Conservation (phyloP, 176 grass and related monocot species). For the Aegilops sharonensis region DNA sequence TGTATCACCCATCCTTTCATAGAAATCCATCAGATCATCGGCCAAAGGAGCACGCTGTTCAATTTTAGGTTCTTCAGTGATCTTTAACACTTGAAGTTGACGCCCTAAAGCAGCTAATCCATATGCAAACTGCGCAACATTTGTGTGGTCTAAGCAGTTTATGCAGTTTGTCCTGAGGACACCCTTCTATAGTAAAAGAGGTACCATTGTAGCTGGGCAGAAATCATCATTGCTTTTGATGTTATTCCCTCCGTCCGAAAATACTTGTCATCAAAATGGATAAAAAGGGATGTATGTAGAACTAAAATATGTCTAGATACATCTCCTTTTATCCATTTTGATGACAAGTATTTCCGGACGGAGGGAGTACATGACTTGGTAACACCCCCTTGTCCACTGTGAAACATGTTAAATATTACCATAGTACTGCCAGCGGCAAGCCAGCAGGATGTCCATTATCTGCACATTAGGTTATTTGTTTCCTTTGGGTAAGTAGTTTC, state of each 20-base stretch:
- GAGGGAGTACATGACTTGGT: background rate
- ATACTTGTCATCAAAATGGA: too few relatives aligned
- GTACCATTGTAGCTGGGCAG: conserved; percentile 20
- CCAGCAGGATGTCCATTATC: background rate
- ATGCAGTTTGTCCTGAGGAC: conserved; percentile 97
- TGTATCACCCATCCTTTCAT: conserved; percentile 91
- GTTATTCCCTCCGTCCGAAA: background rate
- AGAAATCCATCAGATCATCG: conserved; percentile 78
- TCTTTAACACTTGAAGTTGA: conserved; percentile 64
- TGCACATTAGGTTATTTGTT: background rate
- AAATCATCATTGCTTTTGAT: conserved; percentile 10
- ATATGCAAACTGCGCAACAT: conserved; percentile 90
- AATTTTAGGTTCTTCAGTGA: conserved; percentile 58
- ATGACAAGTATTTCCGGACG: too few relatives aligned
- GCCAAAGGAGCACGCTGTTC: conserved; percentile 64
- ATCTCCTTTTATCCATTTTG: too few relatives aligned
- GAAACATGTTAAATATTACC: conserved; percentile 14
- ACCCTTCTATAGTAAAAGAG: conserved; percentile 70
- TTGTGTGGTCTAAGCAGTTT: conserved; percentile 90
- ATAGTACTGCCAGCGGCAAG: conserved; percentile 5
- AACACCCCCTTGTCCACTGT: conserved; percentile 34
- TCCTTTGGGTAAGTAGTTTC: background rate
- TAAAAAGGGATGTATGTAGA: too few relatives aligned
- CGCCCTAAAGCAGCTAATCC: conserved; percentile 77
- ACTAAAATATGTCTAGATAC: too few relatives aligned